A percentile compares a stretch with the other conserved stretches of the same genome.
Evolutionary conservation across 1,284 basidiomycete genomes (phyloP).

Genomic region (Pyrrhoderma noxium): DNA sequence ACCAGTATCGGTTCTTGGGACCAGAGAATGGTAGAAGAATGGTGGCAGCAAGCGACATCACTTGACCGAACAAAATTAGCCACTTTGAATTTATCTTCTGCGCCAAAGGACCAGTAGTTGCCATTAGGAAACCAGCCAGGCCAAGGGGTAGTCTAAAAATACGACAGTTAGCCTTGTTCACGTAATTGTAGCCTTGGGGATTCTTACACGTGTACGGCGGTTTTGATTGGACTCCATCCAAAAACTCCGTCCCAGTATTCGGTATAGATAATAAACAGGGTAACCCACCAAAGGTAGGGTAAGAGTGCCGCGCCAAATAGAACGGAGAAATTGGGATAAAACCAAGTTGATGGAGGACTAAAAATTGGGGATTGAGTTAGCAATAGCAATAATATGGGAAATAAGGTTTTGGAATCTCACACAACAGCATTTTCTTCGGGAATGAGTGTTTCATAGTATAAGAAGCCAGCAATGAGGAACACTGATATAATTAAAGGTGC

Average conservation of each 20-base stretch:
- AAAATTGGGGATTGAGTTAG: neutral
- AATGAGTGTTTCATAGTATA: conserved; percentile 20
- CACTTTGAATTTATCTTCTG: conserved; percentile 18
- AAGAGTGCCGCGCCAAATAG: conserved; percentile 31
- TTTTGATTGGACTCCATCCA: conserved; percentile 28
- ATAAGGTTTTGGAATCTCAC: neutral
- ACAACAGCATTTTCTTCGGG: conserved; percentile 18
- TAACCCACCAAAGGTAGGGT: conserved; percentile 34
- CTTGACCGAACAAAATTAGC: conserved; percentile 13
- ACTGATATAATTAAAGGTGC: conserved; percentile 21
- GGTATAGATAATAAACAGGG: conserved; percentile 26
- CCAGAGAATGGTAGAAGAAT: conserved; percentile 16
- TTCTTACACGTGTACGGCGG: conserved; percentile 22
- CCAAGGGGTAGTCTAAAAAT: conserved; percentile 3
- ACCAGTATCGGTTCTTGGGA: conserved; percentile 17
- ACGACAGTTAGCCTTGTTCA: no score
- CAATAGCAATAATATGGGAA: neutral
- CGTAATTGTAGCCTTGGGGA: no score
- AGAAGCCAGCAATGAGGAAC: conserved; percentile 18
- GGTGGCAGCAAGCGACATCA: conserved; percentile 14
- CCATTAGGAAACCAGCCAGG: conserved; percentile 12
- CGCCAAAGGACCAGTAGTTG: conserved; percentile 12
- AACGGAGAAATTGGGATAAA: conserved; percentile 32
- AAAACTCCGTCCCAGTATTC: conserved; percentile 33
- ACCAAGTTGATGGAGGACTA: conserved; percentile 36